phyloP scores from a whole-genome alignment of 352 stramenopile genomes.

The Phytophthora rubi region DNA sequence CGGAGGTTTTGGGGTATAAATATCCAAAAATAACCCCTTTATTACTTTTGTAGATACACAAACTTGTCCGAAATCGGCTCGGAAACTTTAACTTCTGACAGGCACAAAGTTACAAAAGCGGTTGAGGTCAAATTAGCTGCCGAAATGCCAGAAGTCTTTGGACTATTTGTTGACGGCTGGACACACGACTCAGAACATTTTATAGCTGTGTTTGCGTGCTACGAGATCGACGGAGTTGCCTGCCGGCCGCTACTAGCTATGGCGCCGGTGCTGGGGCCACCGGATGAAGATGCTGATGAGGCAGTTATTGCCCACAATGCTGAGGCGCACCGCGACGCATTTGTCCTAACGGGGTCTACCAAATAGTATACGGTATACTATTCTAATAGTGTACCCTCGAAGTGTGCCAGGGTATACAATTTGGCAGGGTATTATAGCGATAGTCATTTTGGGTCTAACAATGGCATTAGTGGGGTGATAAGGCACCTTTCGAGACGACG shows the following conservation, averaged over 20 bases:
- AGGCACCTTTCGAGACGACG: too few relatives aligned
- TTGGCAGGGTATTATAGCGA: too few relatives aligned
- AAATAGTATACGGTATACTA: too few relatives aligned
- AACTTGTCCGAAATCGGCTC: constrained; percentile 6
- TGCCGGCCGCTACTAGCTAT: constrained; percentile 9
- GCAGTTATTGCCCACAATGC: constrained; percentile 7
- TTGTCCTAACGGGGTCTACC: not conserved
- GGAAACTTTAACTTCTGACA: constrained; percentile 2
- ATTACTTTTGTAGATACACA: constrained; percentile 10
- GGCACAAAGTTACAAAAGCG: constrained; percentile 1
- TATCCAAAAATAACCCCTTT: not conserved
- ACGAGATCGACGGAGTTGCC: constrained; percentile 8
- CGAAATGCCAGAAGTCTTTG: constrained; percentile 1
- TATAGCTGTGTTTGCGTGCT: constrained; percentile 11
- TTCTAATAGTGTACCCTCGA: too few relatives aligned
- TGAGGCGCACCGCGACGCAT: constrained; percentile 3
- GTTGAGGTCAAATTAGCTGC: not conserved
- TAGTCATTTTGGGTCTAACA: too few relatives aligned
- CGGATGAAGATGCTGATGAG: constrained; percentile 1
- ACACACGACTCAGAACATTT: constrained; percentile 13
- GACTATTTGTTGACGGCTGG: constrained; percentile 18
- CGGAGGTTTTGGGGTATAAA: too few relatives aligned
- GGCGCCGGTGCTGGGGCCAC: constrained; percentile 6
- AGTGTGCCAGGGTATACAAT: too few relatives aligned
- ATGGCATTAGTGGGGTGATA: too few relatives aligned